These are phyloP conservation scores for Entomortierella lignicola DNA, from an alignment of 192 early-diverging fungal species.

Conservation along the genomic window DNA sequence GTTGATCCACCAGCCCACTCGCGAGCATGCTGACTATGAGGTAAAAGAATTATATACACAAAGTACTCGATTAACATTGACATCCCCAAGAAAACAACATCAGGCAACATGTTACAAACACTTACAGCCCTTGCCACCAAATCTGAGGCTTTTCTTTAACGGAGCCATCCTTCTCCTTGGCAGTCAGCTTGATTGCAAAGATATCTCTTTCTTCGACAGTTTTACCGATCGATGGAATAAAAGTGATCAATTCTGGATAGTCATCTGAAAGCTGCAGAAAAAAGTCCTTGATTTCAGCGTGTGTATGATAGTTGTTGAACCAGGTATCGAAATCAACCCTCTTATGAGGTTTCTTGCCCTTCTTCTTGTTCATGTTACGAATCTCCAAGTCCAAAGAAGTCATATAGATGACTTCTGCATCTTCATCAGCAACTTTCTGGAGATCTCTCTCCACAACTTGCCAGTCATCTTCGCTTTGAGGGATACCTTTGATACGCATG, in stretches of 20 bases:
- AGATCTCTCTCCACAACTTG: slow-evolving; percentile 41
- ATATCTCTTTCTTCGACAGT: slow-evolving; percentile 66
- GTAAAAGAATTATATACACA: background rate
- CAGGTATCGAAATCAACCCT: slow-evolving; percentile 51
- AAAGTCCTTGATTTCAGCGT: slow-evolving; percentile 61
- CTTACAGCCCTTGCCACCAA: slow-evolving; percentile 56
- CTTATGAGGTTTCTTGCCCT: slow-evolving; percentile 8
- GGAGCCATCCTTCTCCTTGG: slow-evolving; percentile 42
- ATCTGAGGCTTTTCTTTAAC: slow-evolving; percentile 47
- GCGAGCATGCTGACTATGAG: slow-evolving; percentile 61
- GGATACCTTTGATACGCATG: slow-evolving; percentile 16
- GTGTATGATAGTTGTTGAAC: slow-evolving; percentile 63
- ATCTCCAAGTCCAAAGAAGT: slow-evolving; percentile 5
- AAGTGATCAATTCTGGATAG: slow-evolving; percentile 62
- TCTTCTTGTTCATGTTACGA: background rate
- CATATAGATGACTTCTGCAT: slow-evolving; percentile 21
- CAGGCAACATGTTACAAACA: too few relatives aligned
- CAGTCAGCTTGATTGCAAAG: slow-evolving; percentile 66
- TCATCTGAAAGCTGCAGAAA: slow-evolving; percentile 58
- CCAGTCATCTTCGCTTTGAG: slow-evolving; percentile 28
- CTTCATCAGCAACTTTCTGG: slow-evolving; percentile 23
- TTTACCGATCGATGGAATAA: slow-evolving; percentile 69
- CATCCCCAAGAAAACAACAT: background rate
- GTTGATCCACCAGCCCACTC: slow-evolving; percentile 65
- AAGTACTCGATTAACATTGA: background rate